These are phyloP conservation scores for Neurospora sp. DNA, from an alignment of 495 filamentous ascomycete genomes.

Conservation along the genomic window DNA sequence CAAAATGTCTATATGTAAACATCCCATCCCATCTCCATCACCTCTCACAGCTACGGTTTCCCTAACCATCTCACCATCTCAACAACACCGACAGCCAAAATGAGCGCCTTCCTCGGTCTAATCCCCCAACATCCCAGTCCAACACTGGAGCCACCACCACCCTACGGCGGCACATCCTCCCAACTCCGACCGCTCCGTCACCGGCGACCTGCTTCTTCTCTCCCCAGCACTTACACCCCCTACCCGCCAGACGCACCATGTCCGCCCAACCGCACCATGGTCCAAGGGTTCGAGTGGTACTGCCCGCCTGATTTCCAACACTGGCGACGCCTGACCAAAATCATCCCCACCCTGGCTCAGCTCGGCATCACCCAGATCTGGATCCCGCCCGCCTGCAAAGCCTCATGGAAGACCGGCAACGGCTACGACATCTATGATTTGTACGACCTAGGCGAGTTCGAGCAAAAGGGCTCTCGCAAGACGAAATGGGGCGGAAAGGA, in stretches of 20 bases:
- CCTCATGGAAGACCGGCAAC: slow-evolving; percentile 46
- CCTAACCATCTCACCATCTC: neutral
- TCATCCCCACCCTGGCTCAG: slow-evolving; percentile 44
- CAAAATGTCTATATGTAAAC: neutral
- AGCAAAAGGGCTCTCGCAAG: slow-evolving; percentile 52
- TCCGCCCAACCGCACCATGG: slow-evolving; percentile 46
- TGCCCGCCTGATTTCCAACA: slow-evolving; percentile 52
- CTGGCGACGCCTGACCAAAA: slow-evolving; percentile 47
- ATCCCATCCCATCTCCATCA: neutral
- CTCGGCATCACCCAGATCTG: slow-evolving; percentile 59
- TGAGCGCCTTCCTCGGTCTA: slow-evolving; percentile 17
- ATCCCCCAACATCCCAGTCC: slow-evolving; percentile 5
- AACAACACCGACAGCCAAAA: slow-evolving; percentile 2
- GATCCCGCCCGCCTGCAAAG: slow-evolving; percentile 71
- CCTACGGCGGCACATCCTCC: slow-evolving; percentile 6
- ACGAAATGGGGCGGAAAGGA: slow-evolving; percentile 65
- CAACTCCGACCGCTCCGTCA: slow-evolving; percentile 11
- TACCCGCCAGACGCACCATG: slow-evolving; percentile 1
- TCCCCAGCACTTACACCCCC: slow-evolving; percentile 10
- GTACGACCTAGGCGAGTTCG: slow-evolving; percentile 75
- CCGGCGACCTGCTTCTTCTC: slow-evolving; percentile 5
- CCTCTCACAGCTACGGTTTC: neutral
- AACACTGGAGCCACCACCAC: neutral
- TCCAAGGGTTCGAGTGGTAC: slow-evolving; percentile 75
- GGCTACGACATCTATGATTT: slow-evolving; percentile 74